Conservation (phyloP, 306 rosid genomes). For the Begonia peltatifolia region DNA sequence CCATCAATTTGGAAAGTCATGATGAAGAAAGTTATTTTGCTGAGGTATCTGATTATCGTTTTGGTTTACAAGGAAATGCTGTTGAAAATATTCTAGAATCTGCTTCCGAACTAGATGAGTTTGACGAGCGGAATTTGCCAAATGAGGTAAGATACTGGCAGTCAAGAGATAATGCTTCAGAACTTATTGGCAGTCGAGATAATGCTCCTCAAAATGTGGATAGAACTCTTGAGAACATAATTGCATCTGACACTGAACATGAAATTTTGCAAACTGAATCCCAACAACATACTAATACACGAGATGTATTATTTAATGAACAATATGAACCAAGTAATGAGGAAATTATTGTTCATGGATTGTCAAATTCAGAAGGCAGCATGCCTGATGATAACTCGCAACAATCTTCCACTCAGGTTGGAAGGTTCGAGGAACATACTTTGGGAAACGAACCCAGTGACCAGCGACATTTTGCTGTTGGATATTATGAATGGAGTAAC, state of each 20-base stretch:
- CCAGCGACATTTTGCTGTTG: constrained; percentile 31
- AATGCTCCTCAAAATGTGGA: constrained; percentile 21
- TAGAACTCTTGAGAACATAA: constrained; percentile 21
- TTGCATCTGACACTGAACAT: constrained; percentile 11
- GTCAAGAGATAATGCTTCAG: constrained; percentile 4
- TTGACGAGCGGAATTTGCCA: constrained; percentile 23
- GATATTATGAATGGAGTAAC: constrained; percentile 27
- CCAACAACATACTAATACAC: constrained; percentile 21
- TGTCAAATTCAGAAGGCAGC: constrained; percentile 18
- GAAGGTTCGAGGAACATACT: constrained; percentile 33
- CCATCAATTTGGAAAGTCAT: constrained; percentile 21
- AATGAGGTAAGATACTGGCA: constrained; percentile 20
- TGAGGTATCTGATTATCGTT: constrained; percentile 22
- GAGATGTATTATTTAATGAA: constrained; percentile 20
- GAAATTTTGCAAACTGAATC: constrained; percentile 27
- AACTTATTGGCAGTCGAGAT: constrained; percentile 20
- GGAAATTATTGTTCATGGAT: constrained; percentile 17
- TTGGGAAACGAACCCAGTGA: constrained; percentile 36
- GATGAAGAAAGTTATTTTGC: constrained; percentile 10
- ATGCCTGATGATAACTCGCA: constrained; percentile 17
- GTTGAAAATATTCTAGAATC: constrained; percentile 28
- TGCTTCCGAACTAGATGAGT: constrained; percentile 24
- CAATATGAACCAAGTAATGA: constrained; percentile 28
- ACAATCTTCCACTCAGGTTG: constrained; percentile 33
- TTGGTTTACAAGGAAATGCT: constrained; percentile 20